phyloP scores from a whole-genome alignment of 306 rosid species.

The Ziziphus jujuba region DNA sequence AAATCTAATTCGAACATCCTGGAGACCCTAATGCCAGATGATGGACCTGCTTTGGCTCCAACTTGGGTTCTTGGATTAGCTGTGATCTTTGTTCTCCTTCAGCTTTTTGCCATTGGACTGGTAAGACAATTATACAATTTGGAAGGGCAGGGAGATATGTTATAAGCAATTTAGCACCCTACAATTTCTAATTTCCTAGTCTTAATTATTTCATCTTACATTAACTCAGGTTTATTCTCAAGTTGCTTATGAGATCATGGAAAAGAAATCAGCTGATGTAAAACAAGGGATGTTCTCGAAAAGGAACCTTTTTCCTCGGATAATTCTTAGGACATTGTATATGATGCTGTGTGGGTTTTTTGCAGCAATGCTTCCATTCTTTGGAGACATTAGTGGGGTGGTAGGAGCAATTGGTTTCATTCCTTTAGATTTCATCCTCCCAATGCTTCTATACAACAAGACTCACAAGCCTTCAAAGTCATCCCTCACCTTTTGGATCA shows the following conservation, averaged over 20 bases:
- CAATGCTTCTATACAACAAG: constrained; percentile 90
- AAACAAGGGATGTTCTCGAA: constrained; percentile 76
- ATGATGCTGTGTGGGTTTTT: constrained; percentile 71
- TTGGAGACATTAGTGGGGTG: constrained; percentile 81
- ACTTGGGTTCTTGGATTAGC: constrained; percentile 81
- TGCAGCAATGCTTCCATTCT: constrained; percentile 95
- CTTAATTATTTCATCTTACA: not conserved
- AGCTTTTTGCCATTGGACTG: constrained; percentile 90
- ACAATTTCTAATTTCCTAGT: no score
- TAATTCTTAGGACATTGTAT: constrained; percentile 72
- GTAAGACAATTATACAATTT: constrained; percentile 32
- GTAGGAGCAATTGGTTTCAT: constrained; percentile 95
- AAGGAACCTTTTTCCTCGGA: constrained; percentile 77
- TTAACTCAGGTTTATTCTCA: constrained; percentile 83
- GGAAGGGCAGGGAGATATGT: no score
- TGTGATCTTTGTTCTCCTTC: constrained; percentile 80
- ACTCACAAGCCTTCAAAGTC: constrained; percentile 70
- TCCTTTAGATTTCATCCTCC: constrained; percentile 90
- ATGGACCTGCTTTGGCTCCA: constrained; percentile 82
- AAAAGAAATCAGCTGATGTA: constrained; percentile 78
- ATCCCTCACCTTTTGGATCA: constrained; percentile 65
- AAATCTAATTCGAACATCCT: constrained; percentile 71
- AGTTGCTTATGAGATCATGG: constrained; percentile 98
- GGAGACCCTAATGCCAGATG: constrained; percentile 67
- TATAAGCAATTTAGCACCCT: no score